Evolutionary conservation across 345 rosid species (phyloP).

Genomic region (Physaria fendleri): DNA sequence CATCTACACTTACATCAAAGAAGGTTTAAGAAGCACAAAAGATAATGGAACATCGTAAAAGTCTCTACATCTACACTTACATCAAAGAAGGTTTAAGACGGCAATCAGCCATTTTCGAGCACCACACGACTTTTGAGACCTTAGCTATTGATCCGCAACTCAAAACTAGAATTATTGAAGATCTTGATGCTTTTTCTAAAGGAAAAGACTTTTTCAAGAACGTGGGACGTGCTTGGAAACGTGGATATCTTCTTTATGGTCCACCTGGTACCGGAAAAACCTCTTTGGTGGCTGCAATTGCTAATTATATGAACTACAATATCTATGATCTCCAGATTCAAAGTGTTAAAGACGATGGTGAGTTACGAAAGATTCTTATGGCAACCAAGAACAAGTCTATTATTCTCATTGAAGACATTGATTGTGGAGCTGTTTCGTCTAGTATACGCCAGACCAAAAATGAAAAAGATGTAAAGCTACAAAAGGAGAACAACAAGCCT

Average conservation of each 20-base stretch:
- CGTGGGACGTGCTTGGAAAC: constrained; percentile 30
- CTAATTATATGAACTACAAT: constrained; percentile 29
- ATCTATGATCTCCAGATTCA: constrained; percentile 30
- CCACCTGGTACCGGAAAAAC: constrained; percentile 29
- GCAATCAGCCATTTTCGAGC: constrained; percentile 24
- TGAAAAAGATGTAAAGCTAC: background rate
- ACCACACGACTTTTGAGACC: constrained; percentile 27
- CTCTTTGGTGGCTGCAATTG: constrained; percentile 30
- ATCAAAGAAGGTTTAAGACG: background rate
- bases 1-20: constrained; percentile 24
- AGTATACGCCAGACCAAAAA: constrained; percentile 1
- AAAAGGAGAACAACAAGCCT: constrained; percentile 10
- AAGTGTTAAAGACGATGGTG: constrained; percentile 25
- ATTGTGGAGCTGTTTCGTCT: constrained; percentile 24
- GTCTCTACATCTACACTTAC: constrained; percentile 23
- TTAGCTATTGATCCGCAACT: constrained; percentile 22
- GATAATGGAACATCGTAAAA: constrained; percentile 11
- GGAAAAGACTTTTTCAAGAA: constrained; percentile 30
- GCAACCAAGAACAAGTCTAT: constrained; percentile 27
- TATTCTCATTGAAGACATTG: constrained; percentile 33
- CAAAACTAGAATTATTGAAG: constrained; percentile 6
- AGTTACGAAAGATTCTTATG: constrained; percentile 20
- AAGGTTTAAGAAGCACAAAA: too few relatives aligned
- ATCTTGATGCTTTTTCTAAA: constrained; percentile 24
- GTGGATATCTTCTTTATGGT: constrained; percentile 30